Evolutionary conservation across 306 rosid genomes (phyloP).

Genomic region (Gastrolobium bilobum): DNA sequence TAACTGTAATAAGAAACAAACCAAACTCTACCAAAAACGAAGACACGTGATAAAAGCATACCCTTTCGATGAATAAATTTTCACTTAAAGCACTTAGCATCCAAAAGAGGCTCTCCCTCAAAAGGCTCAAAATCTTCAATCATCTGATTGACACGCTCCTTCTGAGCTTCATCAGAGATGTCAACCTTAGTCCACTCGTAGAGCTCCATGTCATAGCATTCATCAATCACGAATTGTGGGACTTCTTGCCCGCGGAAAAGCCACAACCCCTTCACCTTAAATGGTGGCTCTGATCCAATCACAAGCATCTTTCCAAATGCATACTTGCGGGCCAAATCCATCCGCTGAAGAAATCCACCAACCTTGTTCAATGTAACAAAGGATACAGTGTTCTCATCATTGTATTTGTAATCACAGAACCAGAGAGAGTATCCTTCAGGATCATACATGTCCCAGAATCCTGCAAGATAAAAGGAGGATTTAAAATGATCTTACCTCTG

Average conservation of each 20-base stretch:
- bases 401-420: constrained; percentile 89
- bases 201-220: constrained; percentile 91
- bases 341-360: constrained; percentile 79
- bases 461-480: constrained; percentile 47
- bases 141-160: constrained; percentile 81
- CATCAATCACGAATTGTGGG: constrained; percentile 70
- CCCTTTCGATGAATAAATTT: neutral
- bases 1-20: neutral
- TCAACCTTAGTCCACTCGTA: constrained; percentile 82
- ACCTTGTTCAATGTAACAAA: constrained; percentile 82
- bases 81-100: constrained; percentile 86
- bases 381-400: constrained; percentile 80
- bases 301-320: constrained; percentile 91
- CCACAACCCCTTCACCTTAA: constrained; percentile 89
- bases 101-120: constrained; percentile 79
- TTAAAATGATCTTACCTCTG: neutral
- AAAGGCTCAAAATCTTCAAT: constrained; percentile 81
- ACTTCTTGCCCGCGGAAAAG: constrained; percentile 89
- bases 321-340: constrained; percentile 84
- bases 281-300: constrained; percentile 79
- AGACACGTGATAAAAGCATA: constrained; percentile 35
- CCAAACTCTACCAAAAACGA: constrained; percentile 39
- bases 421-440: constrained; percentile 89
- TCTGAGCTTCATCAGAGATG: constrained; percentile 68
- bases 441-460: constrained; percentile 94